Evolutionary conservation across 2,329 filamentous ascomycete species (phyloP), one percentile per base, ranked within the genome.

Genomic region (Arthrobotrys musiformis): DNA sequence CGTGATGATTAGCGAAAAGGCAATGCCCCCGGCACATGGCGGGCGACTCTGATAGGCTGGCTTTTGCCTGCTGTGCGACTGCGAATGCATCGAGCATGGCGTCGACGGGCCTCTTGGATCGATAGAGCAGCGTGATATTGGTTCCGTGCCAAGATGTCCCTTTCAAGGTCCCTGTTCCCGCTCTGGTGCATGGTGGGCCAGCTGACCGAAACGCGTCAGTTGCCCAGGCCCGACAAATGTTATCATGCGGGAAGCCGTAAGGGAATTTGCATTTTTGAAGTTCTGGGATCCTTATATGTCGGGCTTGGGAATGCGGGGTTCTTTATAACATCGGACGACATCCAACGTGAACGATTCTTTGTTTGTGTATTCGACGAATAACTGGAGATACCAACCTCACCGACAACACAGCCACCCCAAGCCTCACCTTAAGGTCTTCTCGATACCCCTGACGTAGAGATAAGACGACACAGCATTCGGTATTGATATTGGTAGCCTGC

Each of bases 131-230:
- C 26, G 24, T 46, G 50, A 35, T 58, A 68, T 35, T 58, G 48
- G 50, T 46, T 69, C 50, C 28, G 50, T 56, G 66, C 66, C 66
- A 70, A 70, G 66, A 17, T 33, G 52, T 60, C 37, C 28, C 15
- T 35, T 58, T 35, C 15, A 44, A 58, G 54, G 54, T 24, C 30
- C 54, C 54, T 58, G 54, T 26, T 61, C 54, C 66, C 48, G 54
- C 52, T 19, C 30, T 15, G 33, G 64, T 35, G 37, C 15, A 17
- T 15, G 33, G 64, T 35, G 37, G 17, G 54, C 54, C 68, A 63
- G 46, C 68, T 72, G 68, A 72, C 58, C 11, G 33, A 44, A 64
- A 72, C 68, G 68, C 68, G 68, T 72, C 68, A 72, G 68, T 72
- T 64, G 68, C 56, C 67, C 56, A 62, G 67, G 30, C 63, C 56